Percentiles rank a stretch among this genome's conserved stretches.
These are phyloP conservation scores for Neocatenulostroma microsporum DNA, from an alignment of 2,329 filamentous ascomycete genomes.

Conservation along the genomic window DNA sequence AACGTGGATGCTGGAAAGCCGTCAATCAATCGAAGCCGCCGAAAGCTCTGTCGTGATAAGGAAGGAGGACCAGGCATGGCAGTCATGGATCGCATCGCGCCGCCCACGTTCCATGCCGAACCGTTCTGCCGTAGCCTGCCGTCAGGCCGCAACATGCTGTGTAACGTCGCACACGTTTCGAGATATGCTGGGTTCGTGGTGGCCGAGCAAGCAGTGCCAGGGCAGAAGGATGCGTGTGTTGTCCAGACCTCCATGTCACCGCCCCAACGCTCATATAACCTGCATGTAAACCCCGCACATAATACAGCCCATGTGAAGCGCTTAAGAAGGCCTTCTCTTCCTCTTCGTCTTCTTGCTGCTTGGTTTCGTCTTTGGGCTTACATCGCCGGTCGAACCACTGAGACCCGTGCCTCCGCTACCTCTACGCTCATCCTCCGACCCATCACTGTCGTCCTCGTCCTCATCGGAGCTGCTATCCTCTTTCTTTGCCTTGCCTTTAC, in stretches of 20 bases:
- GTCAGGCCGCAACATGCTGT: neutral
- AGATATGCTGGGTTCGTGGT: neutral
- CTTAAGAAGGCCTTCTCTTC: constrained; percentile 6
- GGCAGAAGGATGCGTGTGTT: neutral
- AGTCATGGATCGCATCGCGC: neutral
- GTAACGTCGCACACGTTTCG: constrained; percentile 3
- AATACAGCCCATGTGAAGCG: neutral
- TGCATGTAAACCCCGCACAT: neutral
- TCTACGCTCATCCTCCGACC: constrained; percentile 3
- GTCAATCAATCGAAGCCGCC: neutral
- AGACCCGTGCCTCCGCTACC: constrained; percentile 3
- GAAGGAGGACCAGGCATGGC: neutral
- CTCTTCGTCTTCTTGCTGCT: constrained; percentile 9
- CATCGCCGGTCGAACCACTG: constrained; percentile 4
- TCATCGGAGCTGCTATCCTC: constrained; percentile 23
- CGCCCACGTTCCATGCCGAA: neutral
- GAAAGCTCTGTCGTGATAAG: neutral
- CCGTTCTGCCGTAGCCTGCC: neutral
- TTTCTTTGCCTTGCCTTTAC: constrained; percentile 30
- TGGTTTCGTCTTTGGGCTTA: constrained; percentile 7
- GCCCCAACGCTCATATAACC: neutral
- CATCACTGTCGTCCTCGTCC: constrained; percentile 58
- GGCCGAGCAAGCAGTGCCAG: neutral
- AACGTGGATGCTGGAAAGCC: neutral
- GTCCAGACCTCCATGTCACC: neutral